These are phyloP conservation scores for Zizania palustris DNA, from an alignment of 202 grass and related monocot species.

Conservation along the genomic window DNA sequence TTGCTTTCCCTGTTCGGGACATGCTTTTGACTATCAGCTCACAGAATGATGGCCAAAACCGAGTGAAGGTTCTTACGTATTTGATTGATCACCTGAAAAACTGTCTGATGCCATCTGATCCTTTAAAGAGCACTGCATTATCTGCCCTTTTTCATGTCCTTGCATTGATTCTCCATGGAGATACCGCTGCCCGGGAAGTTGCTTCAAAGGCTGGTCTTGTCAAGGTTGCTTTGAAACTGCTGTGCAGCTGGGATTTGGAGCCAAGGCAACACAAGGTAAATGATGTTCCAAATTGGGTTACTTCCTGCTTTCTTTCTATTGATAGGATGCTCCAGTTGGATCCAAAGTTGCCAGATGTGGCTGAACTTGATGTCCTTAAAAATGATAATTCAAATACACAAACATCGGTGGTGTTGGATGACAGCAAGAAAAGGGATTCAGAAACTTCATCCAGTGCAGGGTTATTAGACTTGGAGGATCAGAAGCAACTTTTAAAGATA, in stretches of 20 bases:
- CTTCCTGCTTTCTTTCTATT: slow-evolving; percentile 91
- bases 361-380: slow-evolving; percentile 71
- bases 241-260: slow-evolving; percentile 71
- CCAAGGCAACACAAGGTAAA: slow-evolving; percentile 46
- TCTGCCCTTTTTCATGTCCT: slow-evolving; percentile 90
- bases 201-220: slow-evolving; percentile 74
- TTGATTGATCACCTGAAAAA: slow-evolving; percentile 93
- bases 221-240: slow-evolving; percentile 81
- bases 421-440: slow-evolving; percentile 61
- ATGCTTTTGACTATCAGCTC: slow-evolving; percentile 90
- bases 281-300: slow-evolving; percentile 88
- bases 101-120: slow-evolving; percentile 48
- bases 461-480: slow-evolving; percentile 75
- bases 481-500: slow-evolving; percentile 79
- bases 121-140: slow-evolving; percentile 54
- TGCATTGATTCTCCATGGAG: slow-evolving; percentile 94
- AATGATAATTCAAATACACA: slow-evolving; percentile 60
- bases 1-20: slow-evolving; percentile 93
- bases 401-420: slow-evolving; percentile 74
- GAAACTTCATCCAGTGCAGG: slow-evolving; percentile 48
- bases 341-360: slow-evolving; percentile 82
- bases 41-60: slow-evolving; percentile 91
- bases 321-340: slow-evolving; percentile 95
- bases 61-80: slow-evolving; percentile 74
- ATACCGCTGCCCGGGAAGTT: slow-evolving; percentile 74